Evolutionary conservation across 208 protist genomes (phyloP), one percentile per base, ranked within the genome.

Genomic region (Leishmania tarentolae): DNA sequence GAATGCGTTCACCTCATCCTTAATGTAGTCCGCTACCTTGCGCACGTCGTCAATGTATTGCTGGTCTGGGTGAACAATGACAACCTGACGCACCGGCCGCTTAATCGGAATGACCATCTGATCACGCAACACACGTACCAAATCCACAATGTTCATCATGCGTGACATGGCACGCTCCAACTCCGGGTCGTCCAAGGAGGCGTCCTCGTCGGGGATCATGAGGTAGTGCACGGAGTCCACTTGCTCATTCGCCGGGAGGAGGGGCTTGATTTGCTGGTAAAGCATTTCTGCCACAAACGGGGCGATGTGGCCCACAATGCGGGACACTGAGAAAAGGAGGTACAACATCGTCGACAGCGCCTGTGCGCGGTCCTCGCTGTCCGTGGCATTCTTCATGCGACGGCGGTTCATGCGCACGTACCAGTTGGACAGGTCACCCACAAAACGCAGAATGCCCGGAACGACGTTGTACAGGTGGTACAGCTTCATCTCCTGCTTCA

Each of bases 381-480:
- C 87, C 31, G 90, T 85, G 78, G 85, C 56, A 57, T 93, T 96
- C 88, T 99, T 98, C 88, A 99, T 95, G 72, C 99, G 94, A 53
- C 94, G 92, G 37, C 98, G 96, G 90, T 99, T 99, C 85, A 99
- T 97, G 76, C 99, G 95, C 31, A 99, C 97, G 81, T 99, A 99
- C 99, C 99, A 99, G 88, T 99, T 99, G 21, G 99, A 99, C 24
- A 99, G 92, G 78, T 99, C 85, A 13, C 99, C 93, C 68, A 99
- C 96, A 86, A 99, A 99, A 44, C 89, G 86, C 57, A 99, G 84
- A 21, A 99, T 92, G 59, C 94, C 92, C 15, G 99, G 99, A 19
- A 99, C 94, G 65, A 99, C 99, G 71, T 99, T 99, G 93, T 99
- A 99, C 11, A 99, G 93, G 76, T 97, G 96, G 87, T 99, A 99